A percentile compares a stretch with the other conserved stretches of the same genome.
phyloP scores from a whole-genome alignment of 352 stramenopile genomes.

The Phytophthora citricola region DNA sequence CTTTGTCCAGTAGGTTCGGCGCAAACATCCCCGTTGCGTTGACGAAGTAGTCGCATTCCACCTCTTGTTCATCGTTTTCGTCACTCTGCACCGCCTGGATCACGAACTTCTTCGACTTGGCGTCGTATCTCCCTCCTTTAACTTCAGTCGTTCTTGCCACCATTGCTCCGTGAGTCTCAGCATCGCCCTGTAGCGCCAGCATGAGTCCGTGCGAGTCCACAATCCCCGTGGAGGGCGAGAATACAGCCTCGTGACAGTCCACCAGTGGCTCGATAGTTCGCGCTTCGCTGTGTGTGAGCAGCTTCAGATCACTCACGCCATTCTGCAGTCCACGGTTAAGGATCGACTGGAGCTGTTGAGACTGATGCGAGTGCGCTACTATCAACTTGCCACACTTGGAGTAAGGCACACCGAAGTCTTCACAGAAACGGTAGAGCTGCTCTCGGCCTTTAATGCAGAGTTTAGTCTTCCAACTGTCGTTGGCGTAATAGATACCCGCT shows the following conservation, averaged over 20 bases:
- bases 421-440: slow-evolving; percentile 94
- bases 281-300: slow-evolving; percentile 55
- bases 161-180: slow-evolving; percentile 85
- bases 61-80: slow-evolving; percentile 51
- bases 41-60: slow-evolving; percentile 92
- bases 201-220: slow-evolving; percentile 95
- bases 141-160: slow-evolving; percentile 83
- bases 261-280: slow-evolving; percentile 62
- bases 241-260: slow-evolving; percentile 77
- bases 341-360: slow-evolving; percentile 51
- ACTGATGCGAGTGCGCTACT: slow-evolving; percentile 81
- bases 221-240: slow-evolving; percentile 96
- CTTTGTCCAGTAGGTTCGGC: slow-evolving; percentile 45
- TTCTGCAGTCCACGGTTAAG: slow-evolving; percentile 49
- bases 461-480: slow-evolving; percentile 87
- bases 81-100: slow-evolving; percentile 47
- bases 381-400: slow-evolving; percentile 96
- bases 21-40: slow-evolving; percentile 93
- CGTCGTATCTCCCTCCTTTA: slow-evolving; percentile 40
- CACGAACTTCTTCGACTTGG: slow-evolving; percentile 39
- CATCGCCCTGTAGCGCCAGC: slow-evolving; percentile 91
- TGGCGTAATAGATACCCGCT: slow-evolving; percentile 95
- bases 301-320: slow-evolving; percentile 60
- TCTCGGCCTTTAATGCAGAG: slow-evolving; percentile 92
- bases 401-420: slow-evolving; percentile 79